Conservation (phyloP, 2,329 filamentous ascomycete species). For the Fusarium temperatum region DNA sequence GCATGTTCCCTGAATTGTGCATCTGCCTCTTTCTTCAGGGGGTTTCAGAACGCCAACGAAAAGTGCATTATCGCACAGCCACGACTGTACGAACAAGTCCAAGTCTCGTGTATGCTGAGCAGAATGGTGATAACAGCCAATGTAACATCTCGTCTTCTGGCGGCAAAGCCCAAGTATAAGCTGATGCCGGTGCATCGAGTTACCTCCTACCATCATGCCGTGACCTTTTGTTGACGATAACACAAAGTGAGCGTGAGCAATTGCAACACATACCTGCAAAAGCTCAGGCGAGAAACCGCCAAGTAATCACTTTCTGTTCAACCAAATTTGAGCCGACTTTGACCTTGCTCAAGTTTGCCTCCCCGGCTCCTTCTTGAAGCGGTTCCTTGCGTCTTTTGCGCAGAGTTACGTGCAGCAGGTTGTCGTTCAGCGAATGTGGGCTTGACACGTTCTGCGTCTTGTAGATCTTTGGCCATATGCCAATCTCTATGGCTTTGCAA, state of each 20-base stretch:
- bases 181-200: neutral
- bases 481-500: conserved; percentile 86
- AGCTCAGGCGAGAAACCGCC: neutral
- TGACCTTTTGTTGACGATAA: neutral
- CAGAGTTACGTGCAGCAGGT: conserved; percentile 44
- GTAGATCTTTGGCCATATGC: conserved; percentile 91
- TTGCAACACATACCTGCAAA: neutral
- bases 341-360: conserved; percentile 62
- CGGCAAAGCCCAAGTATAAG: neutral
- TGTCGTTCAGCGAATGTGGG: conserved; percentile 54
- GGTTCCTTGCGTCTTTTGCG: conserved; percentile 46
- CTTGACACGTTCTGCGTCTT: conserved; percentile 67
- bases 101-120: conserved; percentile 1
- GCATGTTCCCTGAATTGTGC: conserved; percentile 26
- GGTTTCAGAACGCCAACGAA: conserved; percentile 8
- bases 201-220: neutral
- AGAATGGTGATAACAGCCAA: neutral
- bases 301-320: conserved; percentile 45
- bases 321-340: conserved; percentile 69
- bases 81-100: conserved; percentile 5
- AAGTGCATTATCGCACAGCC: conserved; percentile 9
- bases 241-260: neutral
- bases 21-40: neutral
- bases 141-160: neutral
- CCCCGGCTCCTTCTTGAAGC: conserved; percentile 53